These are phyloP conservation scores for Leccinum subgranulosum DNA, from an alignment of 768 basidiomycete genomes.

Conservation along the genomic window DNA sequence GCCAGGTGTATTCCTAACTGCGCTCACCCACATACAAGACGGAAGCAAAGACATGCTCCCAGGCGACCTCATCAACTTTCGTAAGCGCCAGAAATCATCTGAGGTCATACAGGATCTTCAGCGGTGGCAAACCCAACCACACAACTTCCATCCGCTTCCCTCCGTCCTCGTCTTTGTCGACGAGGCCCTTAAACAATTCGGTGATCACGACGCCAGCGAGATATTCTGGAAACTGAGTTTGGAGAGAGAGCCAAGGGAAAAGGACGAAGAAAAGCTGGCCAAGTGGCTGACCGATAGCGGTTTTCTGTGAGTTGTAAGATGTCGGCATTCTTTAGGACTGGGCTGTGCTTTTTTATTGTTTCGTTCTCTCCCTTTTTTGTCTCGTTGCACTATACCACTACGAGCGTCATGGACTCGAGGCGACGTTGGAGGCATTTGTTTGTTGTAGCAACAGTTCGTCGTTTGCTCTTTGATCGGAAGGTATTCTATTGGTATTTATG, in stretches of 20 bases:
- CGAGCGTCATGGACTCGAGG: conserved; percentile 5
- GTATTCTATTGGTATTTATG: neutral
- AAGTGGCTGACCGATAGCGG: conserved; percentile 39
- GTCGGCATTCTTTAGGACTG: neutral
- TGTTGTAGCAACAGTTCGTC: neutral
- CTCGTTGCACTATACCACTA: conserved; percentile 1
- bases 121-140: conserved; percentile 52
- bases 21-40: conserved; percentile 60
- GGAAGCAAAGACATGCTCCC: conserved; percentile 51
- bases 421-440: neutral
- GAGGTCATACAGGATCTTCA: conserved; percentile 58
- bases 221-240: conserved; percentile 46
- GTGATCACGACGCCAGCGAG: conserved; percentile 32
- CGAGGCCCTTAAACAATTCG: conserved; percentile 36
- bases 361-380: neutral
- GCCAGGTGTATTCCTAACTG: conserved; percentile 57
- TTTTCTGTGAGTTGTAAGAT: conserved; percentile 26
- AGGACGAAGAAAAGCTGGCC: conserved; percentile 49
- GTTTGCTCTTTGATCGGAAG: neutral
- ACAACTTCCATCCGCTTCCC: conserved; percentile 48
- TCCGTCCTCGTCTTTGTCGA: conserved; percentile 44
- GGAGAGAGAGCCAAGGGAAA: conserved; percentile 52
- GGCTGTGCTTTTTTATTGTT: neutral
- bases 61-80: conserved; percentile 53
- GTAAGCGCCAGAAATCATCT: conserved; percentile 51